A percentile compares a stretch with the other conserved stretches of the same genome.
Evolutionary conservation across 768 basidiomycete species (phyloP).

Genomic region (Amanita rimosa): DNA sequence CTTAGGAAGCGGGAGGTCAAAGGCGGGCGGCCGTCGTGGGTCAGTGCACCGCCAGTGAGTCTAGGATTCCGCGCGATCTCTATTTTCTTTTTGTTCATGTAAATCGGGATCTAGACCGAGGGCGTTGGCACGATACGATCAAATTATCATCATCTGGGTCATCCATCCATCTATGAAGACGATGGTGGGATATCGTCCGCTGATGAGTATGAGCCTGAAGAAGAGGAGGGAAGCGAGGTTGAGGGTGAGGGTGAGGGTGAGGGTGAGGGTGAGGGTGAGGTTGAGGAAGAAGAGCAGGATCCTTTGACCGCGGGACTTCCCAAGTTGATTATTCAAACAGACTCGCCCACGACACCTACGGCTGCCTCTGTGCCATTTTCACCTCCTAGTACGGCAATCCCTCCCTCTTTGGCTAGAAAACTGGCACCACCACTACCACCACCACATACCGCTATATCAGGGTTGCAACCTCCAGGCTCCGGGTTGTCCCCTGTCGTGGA

Average conservation of each 20-base stretch:
- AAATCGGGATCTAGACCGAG: slow-evolving; percentile 46
- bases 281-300: slow-evolving; percentile 17
- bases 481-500: not conserved
- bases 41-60: slow-evolving; percentile 6
- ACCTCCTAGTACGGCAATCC: not conserved
- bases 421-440: not conserved
- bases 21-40: not conserved
- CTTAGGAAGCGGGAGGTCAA: slow-evolving; percentile 30
- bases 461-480: not conserved
- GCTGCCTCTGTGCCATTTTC: not conserved
- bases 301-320: not conserved
- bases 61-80: too few species aligned
- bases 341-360: slow-evolving; percentile 6
- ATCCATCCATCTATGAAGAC: slow-evolving; percentile 49
- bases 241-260: too few species aligned
- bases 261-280: slow-evolving; percentile 17
- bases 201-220: not conserved
- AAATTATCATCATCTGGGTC: slow-evolving; percentile 22
- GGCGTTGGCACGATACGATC: slow-evolving; percentile 79
- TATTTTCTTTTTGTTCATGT: not conserved
- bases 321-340: not conserved
- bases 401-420: not conserved
- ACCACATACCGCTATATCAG: too few species aligned
- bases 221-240: slow-evolving; percentile 1
- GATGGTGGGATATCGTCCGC: slow-evolving; percentile 59